A percentile compares a stretch with the other conserved stretches of the same genome.
Conservation (phyloP, 2,329 filamentous ascomycete species). For the Aureobasidium subglaciale region DNA sequence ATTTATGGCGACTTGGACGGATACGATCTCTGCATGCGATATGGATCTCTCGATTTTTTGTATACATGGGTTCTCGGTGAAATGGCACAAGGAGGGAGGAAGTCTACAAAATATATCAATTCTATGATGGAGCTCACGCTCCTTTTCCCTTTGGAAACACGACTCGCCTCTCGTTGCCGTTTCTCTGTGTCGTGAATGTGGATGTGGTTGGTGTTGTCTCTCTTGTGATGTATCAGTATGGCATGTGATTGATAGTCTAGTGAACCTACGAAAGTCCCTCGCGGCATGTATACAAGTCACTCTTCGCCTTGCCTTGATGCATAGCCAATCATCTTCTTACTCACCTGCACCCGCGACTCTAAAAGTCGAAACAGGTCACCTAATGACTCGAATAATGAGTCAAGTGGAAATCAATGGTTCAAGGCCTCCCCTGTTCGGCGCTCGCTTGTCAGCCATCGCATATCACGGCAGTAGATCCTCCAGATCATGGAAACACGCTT, state of each 20-base stretch:
- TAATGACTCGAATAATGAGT: neutral
- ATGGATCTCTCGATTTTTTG: neutral
- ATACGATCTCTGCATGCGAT: neutral
- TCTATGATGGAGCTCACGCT: slow-evolving; percentile 2
- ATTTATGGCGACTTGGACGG: neutral
- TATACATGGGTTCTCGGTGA: neutral
- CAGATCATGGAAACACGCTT: too few relatives aligned
- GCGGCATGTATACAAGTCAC: neutral
- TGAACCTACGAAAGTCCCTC: neutral
- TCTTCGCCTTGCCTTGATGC: neutral
- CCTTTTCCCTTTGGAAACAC: too few relatives aligned
- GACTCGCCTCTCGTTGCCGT: neutral
- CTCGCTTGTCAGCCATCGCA: too few relatives aligned
- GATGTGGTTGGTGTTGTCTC: neutral
- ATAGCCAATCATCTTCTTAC: neutral
- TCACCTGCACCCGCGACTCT: too few relatives aligned
- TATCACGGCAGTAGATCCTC: too few relatives aligned
- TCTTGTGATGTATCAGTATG: neutral
- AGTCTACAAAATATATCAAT: too few relatives aligned
- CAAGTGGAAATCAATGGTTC: neutral
- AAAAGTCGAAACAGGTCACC: too few relatives aligned
- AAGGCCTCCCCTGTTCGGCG: neutral
- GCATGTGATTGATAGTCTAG: neutral
- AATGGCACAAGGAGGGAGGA: too few relatives aligned
- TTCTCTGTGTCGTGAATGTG: neutral